phyloP scores from a whole-genome alignment of 768 basidiomycete species.

The Postia placenta region DNA sequence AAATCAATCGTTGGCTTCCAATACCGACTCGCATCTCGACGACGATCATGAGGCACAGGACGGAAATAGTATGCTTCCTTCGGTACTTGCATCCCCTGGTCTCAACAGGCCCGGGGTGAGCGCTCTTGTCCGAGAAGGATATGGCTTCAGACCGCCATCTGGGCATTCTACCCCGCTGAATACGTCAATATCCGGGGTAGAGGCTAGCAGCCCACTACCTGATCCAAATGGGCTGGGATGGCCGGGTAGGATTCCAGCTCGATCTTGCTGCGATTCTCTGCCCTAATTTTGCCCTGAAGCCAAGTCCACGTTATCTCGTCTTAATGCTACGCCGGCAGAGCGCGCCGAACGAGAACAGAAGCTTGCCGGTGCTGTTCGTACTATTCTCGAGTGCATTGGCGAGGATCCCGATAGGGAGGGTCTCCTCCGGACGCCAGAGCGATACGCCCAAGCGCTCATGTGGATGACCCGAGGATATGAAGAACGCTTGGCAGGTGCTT shows the following conservation, averaged over 20 bases:
- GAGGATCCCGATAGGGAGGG: conserved; percentile 98
- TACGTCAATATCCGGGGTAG: conserved; percentile 23
- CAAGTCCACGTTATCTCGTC: conserved; percentile 81
- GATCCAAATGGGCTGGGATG: conserved; percentile 80
- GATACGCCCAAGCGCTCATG: conserved; percentile 94
- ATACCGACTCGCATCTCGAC: conserved; percentile 6
- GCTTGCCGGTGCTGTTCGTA: conserved; percentile 80
- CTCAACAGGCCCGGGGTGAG: conserved; percentile 1
- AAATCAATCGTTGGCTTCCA: conserved; percentile 9
- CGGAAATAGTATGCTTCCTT: neutral
- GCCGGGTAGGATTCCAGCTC: conserved; percentile 57
- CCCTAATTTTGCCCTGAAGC: conserved; percentile 40
- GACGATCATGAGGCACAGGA: conserved; percentile 7
- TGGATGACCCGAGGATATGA: conserved; percentile 99
- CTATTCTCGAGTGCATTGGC: conserved; percentile 93
- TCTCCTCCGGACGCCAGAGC: conserved; percentile 83
- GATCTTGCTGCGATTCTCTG: conserved; percentile 4
- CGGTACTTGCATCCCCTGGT: conserved; percentile 3
- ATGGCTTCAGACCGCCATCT: conserved; percentile 73
- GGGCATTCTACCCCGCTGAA: conserved; percentile 58
- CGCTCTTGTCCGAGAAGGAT: conserved; percentile 60
- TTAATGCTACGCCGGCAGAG: conserved; percentile 75
- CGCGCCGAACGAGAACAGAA: conserved; percentile 65
- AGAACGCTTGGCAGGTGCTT: conserved; percentile 79
- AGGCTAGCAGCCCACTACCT: conserved; percentile 29